Percentiles rank a stretch among this genome's conserved stretches.
Conservation (phyloP, 2,329 filamentous ascomycete genomes). For the Phaeosphaeriaceae sp. region DNA sequence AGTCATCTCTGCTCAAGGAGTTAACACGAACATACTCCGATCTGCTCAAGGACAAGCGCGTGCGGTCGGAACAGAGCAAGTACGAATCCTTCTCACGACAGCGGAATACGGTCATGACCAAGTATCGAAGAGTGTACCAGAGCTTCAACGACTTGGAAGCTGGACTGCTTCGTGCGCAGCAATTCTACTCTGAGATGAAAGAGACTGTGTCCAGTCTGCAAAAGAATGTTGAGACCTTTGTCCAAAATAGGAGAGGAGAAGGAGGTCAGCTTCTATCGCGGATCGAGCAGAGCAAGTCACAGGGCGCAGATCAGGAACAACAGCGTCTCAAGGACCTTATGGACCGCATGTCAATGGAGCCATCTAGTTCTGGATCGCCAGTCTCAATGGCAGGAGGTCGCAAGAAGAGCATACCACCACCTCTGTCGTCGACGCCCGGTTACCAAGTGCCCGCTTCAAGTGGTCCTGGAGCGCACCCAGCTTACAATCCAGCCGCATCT, state of each 20-base stretch:
- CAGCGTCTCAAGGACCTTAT: slow-evolving; percentile 87
- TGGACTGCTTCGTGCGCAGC: slow-evolving; percentile 84
- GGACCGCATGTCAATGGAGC: slow-evolving; percentile 91
- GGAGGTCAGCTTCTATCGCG: slow-evolving; percentile 86
- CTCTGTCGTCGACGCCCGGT: slow-evolving; percentile 40
- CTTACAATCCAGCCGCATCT: slow-evolving; percentile 60
- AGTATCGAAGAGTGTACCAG: slow-evolving; percentile 90
- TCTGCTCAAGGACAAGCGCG: slow-evolving; percentile 90
- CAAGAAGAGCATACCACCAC: slow-evolving; percentile 50
- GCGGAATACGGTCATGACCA: slow-evolving; percentile 78
- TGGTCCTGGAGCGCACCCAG: slow-evolving; percentile 37
- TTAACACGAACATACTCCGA: slow-evolving; percentile 86
- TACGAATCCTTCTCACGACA: slow-evolving; percentile 90
- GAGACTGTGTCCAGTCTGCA: slow-evolving; percentile 90
- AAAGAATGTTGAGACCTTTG: slow-evolving; percentile 96
- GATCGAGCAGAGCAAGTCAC: slow-evolving; percentile 80
- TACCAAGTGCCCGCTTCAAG: slow-evolving; percentile 45
- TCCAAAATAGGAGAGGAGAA: slow-evolving; percentile 91
- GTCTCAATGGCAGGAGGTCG: slow-evolving; percentile 37
- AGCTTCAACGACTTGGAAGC: slow-evolving; percentile 89
- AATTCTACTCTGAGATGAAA: slow-evolving; percentile 95
- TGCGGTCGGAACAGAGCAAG: slow-evolving; percentile 91
- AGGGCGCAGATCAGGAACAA: slow-evolving; percentile 80
- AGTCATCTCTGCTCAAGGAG: slow-evolving; percentile 92
- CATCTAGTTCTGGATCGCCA: slow-evolving; percentile 38